phyloP scores from a whole-genome alignment of 306 rosid species.

The Inga leiocalycina region DNA sequence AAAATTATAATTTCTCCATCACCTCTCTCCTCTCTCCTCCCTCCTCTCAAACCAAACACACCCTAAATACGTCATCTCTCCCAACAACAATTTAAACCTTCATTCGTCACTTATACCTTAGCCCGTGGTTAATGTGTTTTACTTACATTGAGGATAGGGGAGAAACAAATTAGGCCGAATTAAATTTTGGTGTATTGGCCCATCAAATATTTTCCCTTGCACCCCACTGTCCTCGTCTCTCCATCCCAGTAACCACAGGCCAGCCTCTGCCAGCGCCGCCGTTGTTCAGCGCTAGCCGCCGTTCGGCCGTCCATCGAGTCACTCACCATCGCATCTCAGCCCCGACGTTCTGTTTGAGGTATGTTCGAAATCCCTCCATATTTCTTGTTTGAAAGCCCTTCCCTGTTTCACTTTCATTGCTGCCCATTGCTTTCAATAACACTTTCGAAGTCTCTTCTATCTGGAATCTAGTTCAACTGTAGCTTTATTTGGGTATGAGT shows the following conservation, averaged over 20 bases:
- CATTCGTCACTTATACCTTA: too few species aligned
- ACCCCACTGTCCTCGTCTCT: not conserved
- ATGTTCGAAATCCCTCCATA: not conserved
- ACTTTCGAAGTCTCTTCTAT: not conserved
- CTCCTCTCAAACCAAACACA: too few species aligned
- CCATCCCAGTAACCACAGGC: not conserved
- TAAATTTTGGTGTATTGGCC: not conserved
- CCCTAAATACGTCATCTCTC: too few species aligned
- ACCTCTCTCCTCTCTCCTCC: too few species aligned
- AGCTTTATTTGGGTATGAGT: not conserved
- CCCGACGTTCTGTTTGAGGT: not conserved
- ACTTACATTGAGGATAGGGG: too few species aligned
- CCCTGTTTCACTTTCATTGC: not conserved
- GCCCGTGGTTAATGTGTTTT: too few species aligned
- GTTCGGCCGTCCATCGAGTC: not conserved
- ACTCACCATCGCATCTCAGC: not conserved
- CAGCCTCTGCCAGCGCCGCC: not conserved
- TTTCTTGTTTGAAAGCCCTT: not conserved
- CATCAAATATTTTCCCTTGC: not conserved
- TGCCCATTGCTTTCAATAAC: not conserved
- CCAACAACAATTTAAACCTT: too few species aligned
- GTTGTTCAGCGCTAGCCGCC: not conserved
- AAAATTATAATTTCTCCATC: too few species aligned
- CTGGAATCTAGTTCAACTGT: not conserved
- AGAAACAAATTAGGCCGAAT: not conserved